A percentile compares a stretch with the other conserved stretches of the same genome.
phyloP scores from a whole-genome alignment of 306 rosid species.

The Prunus persica region Prunus_persica_NCBIv2 NC_034009.1:344501-345000 shows the following conservation, averaged over 20 bases:
- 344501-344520: background rate
- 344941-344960: too few species aligned
- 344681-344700: background rate
- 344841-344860: background rate
- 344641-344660: background rate
- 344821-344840: background rate
- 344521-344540: background rate
- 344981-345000: background rate
- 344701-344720: background rate
- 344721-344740: background rate
- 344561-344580: background rate
- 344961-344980: background rate
- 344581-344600: background rate
- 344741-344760: background rate
- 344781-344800: background rate
- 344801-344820: background rate
- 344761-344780: background rate
- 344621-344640: background rate
- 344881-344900: background rate
- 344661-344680: background rate
- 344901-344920: background rate
- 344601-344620: background rate
- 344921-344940: too few species aligned
- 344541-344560: background rate
- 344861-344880: background rate